phyloP scores from a whole-genome alignment of 768 basidiomycete species.

The Rhizopogon rudus region DNA sequence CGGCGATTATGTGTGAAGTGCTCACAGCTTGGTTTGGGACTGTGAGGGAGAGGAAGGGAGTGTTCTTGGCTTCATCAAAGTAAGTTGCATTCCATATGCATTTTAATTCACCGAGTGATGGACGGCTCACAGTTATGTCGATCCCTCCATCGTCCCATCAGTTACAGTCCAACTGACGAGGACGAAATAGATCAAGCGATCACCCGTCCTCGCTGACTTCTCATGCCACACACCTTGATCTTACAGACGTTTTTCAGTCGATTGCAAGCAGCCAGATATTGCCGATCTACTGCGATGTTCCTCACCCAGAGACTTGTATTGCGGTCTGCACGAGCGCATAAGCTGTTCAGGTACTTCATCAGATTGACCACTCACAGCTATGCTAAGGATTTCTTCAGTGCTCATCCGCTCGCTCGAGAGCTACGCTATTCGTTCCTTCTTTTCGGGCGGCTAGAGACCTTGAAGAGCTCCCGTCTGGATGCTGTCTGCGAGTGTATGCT shows the following conservation, averaged over 20 bases:
- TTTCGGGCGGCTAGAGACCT: conserved; percentile 89
- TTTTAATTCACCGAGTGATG: conserved; percentile 1
- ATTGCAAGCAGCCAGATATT: conserved; percentile 90
- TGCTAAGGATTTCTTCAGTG: conserved; percentile 41
- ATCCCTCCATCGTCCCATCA: conserved; percentile 82
- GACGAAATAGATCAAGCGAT: conserved; percentile 71
- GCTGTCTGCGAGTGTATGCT: conserved; percentile 71
- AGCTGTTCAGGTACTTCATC: conserved; percentile 60
- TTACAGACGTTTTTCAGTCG: conserved; percentile 88
- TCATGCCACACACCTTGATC: conserved; percentile 80
- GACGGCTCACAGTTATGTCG: conserved; percentile 56
- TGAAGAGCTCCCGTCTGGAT: conserved; percentile 86
- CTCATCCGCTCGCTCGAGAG: conserved; percentile 89
- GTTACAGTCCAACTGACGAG: conserved; percentile 89
- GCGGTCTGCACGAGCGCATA: conserved; percentile 68
- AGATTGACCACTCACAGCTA: background rate
- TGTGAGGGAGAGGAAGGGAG: conserved; percentile 70
- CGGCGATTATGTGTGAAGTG: conserved; percentile 81
- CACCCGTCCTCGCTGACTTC: conserved; percentile 63
- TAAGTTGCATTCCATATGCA: conserved; percentile 34
- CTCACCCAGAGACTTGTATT: conserved; percentile 82
- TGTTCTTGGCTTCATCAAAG: conserved; percentile 83
- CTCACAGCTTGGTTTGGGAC: conserved; percentile 84
- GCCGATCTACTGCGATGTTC: conserved; percentile 77
- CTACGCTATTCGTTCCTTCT: conserved; percentile 84